phyloP scores from a whole-genome alignment of 805 yeast genomes.

The Lipomyces chichibuensis region DNA sequence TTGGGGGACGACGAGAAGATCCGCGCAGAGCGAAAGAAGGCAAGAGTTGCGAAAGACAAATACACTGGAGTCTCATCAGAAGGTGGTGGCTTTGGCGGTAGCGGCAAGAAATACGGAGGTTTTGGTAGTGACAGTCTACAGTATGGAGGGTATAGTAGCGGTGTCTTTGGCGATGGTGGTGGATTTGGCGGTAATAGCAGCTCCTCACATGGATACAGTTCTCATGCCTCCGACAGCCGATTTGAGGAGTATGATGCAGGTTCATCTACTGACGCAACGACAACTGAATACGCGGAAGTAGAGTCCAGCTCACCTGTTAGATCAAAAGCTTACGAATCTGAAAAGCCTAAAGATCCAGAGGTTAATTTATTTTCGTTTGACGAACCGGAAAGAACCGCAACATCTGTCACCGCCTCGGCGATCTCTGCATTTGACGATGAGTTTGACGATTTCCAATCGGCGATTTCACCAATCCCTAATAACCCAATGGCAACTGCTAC shows the following conservation, averaged over 20 bases:
- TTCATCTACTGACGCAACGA: conserved; percentile 38
- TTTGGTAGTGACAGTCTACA: conserved; percentile 43
- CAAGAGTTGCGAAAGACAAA: conserved; percentile 82
- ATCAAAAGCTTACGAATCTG: conserved; percentile 3
- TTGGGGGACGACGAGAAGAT: conserved; percentile 76
- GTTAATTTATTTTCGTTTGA: conserved; percentile 39
- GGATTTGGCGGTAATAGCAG: conserved; percentile 38
- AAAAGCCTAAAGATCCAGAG: conserved; percentile 14
- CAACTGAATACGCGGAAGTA: conserved; percentile 46
- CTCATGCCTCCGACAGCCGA: conserved; percentile 14
- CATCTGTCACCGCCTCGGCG: conserved; percentile 16
- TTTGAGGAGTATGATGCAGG: conserved; percentile 39
- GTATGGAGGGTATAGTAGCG: conserved; percentile 44
- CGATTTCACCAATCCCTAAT: conserved; percentile 41
- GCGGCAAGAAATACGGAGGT: conserved; percentile 45
- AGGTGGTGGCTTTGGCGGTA: conserved; percentile 43
- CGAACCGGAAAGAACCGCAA: conserved; percentile 21
- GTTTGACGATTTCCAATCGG: conserved; percentile 64
- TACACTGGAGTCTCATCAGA: conserved; percentile 70
- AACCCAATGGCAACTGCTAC: conserved; percentile 32
- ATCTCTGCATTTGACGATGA: conserved; percentile 42
- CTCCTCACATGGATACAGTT: conserved; percentile 1
- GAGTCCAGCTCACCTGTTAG: conserved; percentile 8
- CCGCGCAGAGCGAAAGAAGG: conserved; percentile 84
- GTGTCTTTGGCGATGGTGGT: conserved; percentile 50